Base-by-base conservation (phyloP, 225 moss, liverwort and hornwort species). In the Pleurozium schreberi region DNA sequence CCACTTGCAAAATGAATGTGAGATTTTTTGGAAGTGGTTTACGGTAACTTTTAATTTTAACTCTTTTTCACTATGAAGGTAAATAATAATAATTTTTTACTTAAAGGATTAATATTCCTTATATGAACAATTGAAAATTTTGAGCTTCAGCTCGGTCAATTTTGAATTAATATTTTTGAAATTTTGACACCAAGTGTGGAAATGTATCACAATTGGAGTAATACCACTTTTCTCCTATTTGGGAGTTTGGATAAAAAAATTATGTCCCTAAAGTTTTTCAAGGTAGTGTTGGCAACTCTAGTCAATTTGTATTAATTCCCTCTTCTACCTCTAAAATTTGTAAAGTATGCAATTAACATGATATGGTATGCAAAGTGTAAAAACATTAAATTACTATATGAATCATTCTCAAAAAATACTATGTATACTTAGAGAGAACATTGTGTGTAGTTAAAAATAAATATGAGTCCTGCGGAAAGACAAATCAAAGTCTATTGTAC, bases 251-350 rank as follows among this genome's bases (percentile, higher is more conserved):
- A 71, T 43, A 15, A 43, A 43, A n/a, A 36, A 70, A 25, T 40
- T 38, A 67, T 20, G 21, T 67, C 11, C 1, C 12, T 2, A 23
- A 23, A 22, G 4, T 8, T n/a, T n/a, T 22, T n/a, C 4, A 7
- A 38, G 12, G 1, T 7, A 68, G 0, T 26, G 7, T 70, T 70
- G 8, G 26, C 26, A 42, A 42, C 5, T 70, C 42, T 8, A 8
- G 25, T 42, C 6, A 15, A 25, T 3, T 8, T 26, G 5, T 8
- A 8, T 5, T 26, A 26, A 42, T 42, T 14, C 26, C 26, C 13
- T 42, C 9, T 42, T 42, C 6, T n/a, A 11, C 12, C 6, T n/a
- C 68, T 38, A 22, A 26, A 42, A 8, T 26, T 26, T 0, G 0
- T 23, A 70, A 70, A 70, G 14, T 8, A 26, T 26, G 22, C 26